phyloP scores from a whole-genome alignment of 2,329 filamentous ascomycete species.

The Cladosporium colombiae region DNA sequence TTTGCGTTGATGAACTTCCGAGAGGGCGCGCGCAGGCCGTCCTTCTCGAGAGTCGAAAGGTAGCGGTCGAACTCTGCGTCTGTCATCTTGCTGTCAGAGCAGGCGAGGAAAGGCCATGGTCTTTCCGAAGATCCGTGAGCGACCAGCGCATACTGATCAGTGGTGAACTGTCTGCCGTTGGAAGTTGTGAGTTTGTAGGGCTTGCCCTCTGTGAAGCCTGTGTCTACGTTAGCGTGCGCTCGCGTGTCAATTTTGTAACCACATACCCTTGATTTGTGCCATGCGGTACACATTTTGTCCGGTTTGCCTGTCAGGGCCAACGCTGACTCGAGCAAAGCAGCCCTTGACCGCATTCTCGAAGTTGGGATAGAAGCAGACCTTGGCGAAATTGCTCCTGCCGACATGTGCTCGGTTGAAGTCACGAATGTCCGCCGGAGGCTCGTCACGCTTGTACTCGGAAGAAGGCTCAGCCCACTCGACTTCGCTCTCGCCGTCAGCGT shows the following conservation, averaged over 20 bases:
- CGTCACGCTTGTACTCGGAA: conserved; percentile 47
- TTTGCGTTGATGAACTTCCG: conserved; percentile 69
- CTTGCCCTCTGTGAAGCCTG: conserved; percentile 75
- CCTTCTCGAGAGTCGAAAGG: conserved; percentile 70
- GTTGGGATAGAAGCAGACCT: conserved; percentile 89
- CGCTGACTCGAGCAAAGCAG: conserved; percentile 81
- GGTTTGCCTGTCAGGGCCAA: conserved; percentile 73
- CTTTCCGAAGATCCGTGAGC: conserved; percentile 81
- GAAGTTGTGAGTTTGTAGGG: conserved; percentile 74
- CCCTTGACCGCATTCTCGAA: conserved; percentile 81
- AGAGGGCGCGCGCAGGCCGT: conserved; percentile 73
- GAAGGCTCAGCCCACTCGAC: conserved; percentile 69
- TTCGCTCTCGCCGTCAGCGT: conserved; percentile 74
- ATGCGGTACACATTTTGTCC: conserved; percentile 82
- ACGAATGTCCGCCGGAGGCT: conserved; percentile 69
- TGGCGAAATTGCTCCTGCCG: conserved; percentile 80
- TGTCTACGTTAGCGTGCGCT: conserved; percentile 29
- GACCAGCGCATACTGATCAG: conserved; percentile 79
- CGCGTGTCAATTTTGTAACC: neutral
- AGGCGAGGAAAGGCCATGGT: conserved; percentile 86
- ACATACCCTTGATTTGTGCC: conserved; percentile 78
- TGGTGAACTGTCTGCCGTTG: conserved; percentile 75
- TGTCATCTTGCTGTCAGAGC: conserved; percentile 80
- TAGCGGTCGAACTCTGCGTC: conserved; percentile 80
- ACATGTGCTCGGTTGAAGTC: conserved; percentile 84